phyloP scores from a whole-genome alignment of 176 grass and related monocot species.

The Cocos nucifera region DNA sequence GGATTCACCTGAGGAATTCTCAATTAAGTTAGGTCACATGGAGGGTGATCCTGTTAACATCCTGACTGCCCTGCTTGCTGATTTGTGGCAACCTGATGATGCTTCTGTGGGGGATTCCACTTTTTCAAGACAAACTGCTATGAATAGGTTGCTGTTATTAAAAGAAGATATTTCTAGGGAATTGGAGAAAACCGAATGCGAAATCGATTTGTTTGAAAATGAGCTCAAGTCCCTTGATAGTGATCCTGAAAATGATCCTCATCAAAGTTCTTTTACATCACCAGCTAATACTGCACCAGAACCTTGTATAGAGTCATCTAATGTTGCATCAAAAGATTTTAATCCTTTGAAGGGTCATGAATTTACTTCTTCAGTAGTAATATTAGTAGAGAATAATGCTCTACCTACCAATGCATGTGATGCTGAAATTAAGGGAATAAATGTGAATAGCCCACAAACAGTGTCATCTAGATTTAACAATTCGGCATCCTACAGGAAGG shows the following conservation, averaged over 20 bases:
- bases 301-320: constrained; percentile 18
- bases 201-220: constrained; percentile 87
- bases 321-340: constrained; percentile 29
- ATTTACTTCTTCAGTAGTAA: no score
- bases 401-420: no score
- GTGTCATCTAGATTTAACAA: background rate
- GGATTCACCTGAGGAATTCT: constrained; percentile 14
- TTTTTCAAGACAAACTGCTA: constrained; percentile 29
- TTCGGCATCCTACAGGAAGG: background rate
- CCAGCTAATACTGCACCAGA: constrained; percentile 12
- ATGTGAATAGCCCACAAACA: background rate
- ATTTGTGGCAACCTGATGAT: constrained; percentile 60
- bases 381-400: no score
- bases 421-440: no score
- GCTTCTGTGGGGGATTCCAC: constrained; percentile 52
- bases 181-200: constrained; percentile 68
- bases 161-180: constrained; percentile 74
- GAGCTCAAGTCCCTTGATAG: constrained; percentile 42
- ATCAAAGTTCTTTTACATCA: constrained; percentile 3
- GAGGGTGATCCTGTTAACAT: constrained; percentile 39
- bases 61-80: constrained; percentile 45
- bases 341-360: constrained; percentile 4
- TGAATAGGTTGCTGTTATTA: constrained; percentile 51
- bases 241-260: constrained; percentile 12
- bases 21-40: constrained; percentile 41